Percentiles rank a stretch among this genome's conserved stretches.
Evolutionary conservation across 108 stramenopile species (phyloP).

Genomic region (Schizochytrium sp.): DNA sequence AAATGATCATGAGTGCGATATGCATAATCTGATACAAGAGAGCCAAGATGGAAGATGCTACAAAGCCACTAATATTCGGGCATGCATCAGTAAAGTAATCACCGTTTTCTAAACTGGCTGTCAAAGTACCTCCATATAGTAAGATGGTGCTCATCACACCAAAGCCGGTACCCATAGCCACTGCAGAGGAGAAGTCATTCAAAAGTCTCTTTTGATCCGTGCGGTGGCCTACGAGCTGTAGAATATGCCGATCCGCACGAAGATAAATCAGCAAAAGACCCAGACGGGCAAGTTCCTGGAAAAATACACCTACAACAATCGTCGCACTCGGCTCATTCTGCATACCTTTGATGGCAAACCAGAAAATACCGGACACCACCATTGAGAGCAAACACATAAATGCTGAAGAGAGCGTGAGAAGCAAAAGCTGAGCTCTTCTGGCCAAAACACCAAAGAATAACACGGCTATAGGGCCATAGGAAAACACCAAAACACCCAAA

Average conservation of each 20-base stretch:
- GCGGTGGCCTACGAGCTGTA: background rate
- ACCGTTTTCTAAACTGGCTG: slow-evolving; percentile 12
- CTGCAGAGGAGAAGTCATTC: slow-evolving; percentile 36
- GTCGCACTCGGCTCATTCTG: background rate
- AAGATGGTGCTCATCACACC: slow-evolving; percentile 27
- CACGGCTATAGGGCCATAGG: slow-evolving; percentile 26
- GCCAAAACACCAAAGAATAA: slow-evolving; percentile 27
- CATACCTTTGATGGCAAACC: slow-evolving; percentile 4
- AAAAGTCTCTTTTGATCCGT: background rate
- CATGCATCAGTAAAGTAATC: slow-evolving; percentile 38
- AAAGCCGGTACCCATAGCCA: slow-evolving; percentile 26
- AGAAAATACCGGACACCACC: slow-evolving; percentile 43
- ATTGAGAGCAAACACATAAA: slow-evolving; percentile 33
- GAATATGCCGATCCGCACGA: background rate
- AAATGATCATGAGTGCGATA: background rate
- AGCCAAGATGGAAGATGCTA: background rate
- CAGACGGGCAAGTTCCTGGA: background rate
- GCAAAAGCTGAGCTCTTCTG: slow-evolving; percentile 42
- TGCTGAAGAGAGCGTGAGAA: background rate
- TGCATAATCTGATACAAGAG: slow-evolving; percentile 32
- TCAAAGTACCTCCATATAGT: slow-evolving; percentile 19
- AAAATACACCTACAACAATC: slow-evolving; percentile 26
- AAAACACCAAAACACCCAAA: slow-evolving; percentile 3
- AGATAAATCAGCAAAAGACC: background rate
- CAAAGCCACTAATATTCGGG: slow-evolving; percentile 25